Percentiles rank a stretch among this genome's conserved stretches.
Conservation (phyloP, 1,139 yeast genomes). For the Groenewaldozyma sp. region DNA sequence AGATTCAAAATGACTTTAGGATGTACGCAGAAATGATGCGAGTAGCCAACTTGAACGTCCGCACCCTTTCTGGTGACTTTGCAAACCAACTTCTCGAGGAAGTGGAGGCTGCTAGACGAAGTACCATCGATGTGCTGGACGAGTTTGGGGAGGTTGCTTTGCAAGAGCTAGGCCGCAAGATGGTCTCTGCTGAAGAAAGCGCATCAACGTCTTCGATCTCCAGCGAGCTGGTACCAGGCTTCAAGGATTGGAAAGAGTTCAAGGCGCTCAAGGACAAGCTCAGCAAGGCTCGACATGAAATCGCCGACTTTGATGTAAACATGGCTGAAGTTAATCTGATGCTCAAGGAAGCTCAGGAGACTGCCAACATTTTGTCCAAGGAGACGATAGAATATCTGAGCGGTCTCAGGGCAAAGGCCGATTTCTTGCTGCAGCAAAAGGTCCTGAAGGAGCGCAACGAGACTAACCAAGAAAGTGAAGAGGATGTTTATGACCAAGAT, state of each 20-base stretch:
- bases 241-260: constrained; percentile 64
- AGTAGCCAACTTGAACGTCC: constrained; percentile 25
- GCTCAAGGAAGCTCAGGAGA: constrained; percentile 49
- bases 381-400: constrained; percentile 68
- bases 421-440: constrained; percentile 65
- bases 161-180: constrained; percentile 29
- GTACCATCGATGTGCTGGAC: constrained; percentile 32
- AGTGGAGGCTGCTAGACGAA: constrained; percentile 29
- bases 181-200: constrained; percentile 18
- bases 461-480: constrained; percentile 11
- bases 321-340: constrained; percentile 43
- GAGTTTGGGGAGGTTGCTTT: constrained; percentile 32
- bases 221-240: constrained; percentile 32
- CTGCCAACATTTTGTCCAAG: constrained; percentile 48
- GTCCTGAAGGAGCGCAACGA: constrained; percentile 12
- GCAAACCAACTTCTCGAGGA: constrained; percentile 25
- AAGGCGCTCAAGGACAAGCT: constrained; percentile 49
- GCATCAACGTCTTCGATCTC: constrained; percentile 29
- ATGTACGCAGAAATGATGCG: constrained; percentile 23
- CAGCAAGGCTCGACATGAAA: constrained; percentile 46
- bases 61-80: constrained; percentile 24
- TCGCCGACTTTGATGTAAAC: constrained; percentile 43
- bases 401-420: constrained; percentile 72
- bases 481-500: constrained; percentile 17
- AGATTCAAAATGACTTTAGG: constrained; percentile 23